Base-by-base conservation (phyloP, 495 filamentous ascomycete genomes). In the Xylaria scruposa region DNA sequence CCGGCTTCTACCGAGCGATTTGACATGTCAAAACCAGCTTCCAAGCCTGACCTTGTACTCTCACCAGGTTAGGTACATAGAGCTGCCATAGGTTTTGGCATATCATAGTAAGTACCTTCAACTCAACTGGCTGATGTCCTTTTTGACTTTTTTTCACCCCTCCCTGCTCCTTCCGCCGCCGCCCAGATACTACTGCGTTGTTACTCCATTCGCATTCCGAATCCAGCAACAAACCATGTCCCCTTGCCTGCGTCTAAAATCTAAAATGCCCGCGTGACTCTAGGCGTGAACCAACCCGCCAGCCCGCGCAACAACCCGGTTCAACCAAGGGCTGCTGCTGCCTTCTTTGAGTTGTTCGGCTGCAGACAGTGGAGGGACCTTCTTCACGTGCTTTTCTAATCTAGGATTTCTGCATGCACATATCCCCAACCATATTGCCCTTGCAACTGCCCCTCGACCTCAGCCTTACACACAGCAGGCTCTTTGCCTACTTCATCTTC, bases 181-280 rank as follows among this genome's bases (percentile, higher is more conserved):
- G 19, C 58, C 36, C 15, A 29, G n/a, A 19, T 44, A 29, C 33
- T 38, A 8, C 12, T 38, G 38, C 38, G 38, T 31, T 42, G 38
- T 31, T 42, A 42, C 60, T 63, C 33, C 64, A 60, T 60, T 38
- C 42, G n/a, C 47, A 56, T 44, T 31, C 59, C 46, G 15, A 64
- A 70, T 63, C 19, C 38, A 64, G 58, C 44, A 53, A 47, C 24
- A 33, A 70, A 47, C 59, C 44, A 36, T 47, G 17, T 17, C 17
- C 26, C 42, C 67, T 68, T 61, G 53, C 54, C 53, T 59, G 56
- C 67, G 26, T 47, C 67, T 61, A 69, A 69, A 67, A 59, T 44
- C 33, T 60, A 36, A 60, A 38, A 38, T 69, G 67, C n/a, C 67
- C 67, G 60, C 54, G 67, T 69, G 67, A 69, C 67, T 69, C 38